Base-by-base conservation (phyloP, 225 moss, liverwort and hornwort genomes). In the Antitrichia curtipendula region DNA sequence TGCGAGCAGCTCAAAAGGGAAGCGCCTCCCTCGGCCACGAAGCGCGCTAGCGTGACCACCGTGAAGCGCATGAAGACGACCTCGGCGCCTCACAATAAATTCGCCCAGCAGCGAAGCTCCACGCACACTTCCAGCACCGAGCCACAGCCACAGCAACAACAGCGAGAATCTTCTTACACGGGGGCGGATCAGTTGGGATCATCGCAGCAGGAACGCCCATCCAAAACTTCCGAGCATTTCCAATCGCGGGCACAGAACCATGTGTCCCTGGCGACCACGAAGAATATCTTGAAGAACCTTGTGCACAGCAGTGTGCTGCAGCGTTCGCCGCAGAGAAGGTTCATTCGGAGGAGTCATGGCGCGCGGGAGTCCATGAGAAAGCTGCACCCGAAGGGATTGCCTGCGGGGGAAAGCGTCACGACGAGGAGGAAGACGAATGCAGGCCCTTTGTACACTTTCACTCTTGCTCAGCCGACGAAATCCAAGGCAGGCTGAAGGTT, bases 1-100 rank as follows among this genome's bases (percentile, higher is more conserved):
- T 93, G 91, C 12, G 81, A 90, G 85, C 87, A 93, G 53, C 88
- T 93, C 64, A 84, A 86, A 74, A 86, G 90, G 47, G 89, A 88
- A 69, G 62, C 68, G 18, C 90, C 90, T 13, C 86, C 87, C 27
- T 82, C 82, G 3, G 88, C 86, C n/a, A 87, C 74, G 63, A 90
- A 89, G 59, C 86, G 87, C 28, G 86, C 80, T 49, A 86, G 83
- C 76, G 87, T 89, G 38, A 89, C 90, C 57, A 90, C 85, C 62
- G 59, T 86, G 54, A 93, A 89, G 89, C 78, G 86, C 75, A 82
- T 80, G 17, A 91, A 83, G 68, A 63, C 88, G 59, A 56, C 85
- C n/a, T 79, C 66, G 20, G 73, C 66, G 62, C 52, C 61, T 31
- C 43, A 58, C 47, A 40, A 16, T 28, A 78, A 59, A 74, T 10